Evolutionary conservation across 345 rosid species (phyloP).

Genomic region (Mangifera indica): DNA sequence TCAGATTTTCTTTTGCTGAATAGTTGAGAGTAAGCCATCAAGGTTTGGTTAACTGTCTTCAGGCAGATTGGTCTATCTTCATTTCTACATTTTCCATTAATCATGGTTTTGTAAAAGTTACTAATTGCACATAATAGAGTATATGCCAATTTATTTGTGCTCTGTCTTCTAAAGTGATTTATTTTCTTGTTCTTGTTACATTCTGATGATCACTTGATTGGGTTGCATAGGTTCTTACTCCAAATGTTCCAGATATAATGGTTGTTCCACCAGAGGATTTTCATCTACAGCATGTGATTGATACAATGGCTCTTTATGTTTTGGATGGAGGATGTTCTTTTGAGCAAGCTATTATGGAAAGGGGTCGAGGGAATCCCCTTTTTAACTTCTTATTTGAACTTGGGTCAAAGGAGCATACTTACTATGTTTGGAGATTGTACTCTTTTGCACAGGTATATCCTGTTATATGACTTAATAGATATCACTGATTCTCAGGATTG

Average conservation of each 20-base stretch:
- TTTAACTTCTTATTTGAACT: constrained; percentile 92
- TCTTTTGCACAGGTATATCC: constrained; percentile 99
- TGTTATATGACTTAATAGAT: neutral
- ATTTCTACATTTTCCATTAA: no score
- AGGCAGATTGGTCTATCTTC: neutral
- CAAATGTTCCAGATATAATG: constrained; percentile 96
- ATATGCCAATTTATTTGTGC: neutral
- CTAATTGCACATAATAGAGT: neutral
- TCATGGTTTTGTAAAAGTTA: neutral
- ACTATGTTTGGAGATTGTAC: constrained; percentile 96
- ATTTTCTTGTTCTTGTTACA: neutral
- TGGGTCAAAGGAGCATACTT: constrained; percentile 96
- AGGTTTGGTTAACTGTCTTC: neutral
- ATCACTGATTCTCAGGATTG: neutral
- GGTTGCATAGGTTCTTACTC: constrained; percentile 79
- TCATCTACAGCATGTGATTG: constrained; percentile 88
- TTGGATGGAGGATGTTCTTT: constrained; percentile 98
- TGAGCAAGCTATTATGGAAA: constrained; percentile 99
- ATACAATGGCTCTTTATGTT: constrained; percentile 94
- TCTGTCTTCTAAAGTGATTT: constrained; percentile 1
- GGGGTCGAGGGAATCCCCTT: constrained; percentile 95
- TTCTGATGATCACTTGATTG: constrained; percentile 17
- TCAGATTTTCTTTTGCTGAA: neutral
- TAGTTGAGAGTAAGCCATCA: neutral
- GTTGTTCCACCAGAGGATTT: constrained; percentile 79